These are phyloP conservation scores for Pleurotus platypus DNA, from an alignment of 768 basidiomycete genomes.

Conservation along the genomic window DNA sequence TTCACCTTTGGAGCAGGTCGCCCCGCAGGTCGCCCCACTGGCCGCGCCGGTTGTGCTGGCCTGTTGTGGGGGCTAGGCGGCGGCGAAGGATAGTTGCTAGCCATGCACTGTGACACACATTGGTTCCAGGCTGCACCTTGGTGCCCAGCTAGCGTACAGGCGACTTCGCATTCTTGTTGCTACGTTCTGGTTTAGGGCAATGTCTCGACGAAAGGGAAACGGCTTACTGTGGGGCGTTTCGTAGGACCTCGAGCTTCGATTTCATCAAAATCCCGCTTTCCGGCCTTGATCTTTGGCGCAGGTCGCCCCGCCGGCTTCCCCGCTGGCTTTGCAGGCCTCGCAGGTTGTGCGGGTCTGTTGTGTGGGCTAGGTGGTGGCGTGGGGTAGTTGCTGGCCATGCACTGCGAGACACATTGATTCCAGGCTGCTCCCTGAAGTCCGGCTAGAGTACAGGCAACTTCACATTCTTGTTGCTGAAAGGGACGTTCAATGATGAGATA, in stretches of 20 bases:
- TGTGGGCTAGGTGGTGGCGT: background rate
- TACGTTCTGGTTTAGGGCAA: background rate
- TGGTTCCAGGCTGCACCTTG: constrained; percentile 1
- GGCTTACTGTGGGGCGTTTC: background rate
- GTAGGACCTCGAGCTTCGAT: background rate
- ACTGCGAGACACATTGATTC: background rate
- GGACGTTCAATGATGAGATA: background rate
- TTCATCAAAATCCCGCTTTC: too few species aligned
- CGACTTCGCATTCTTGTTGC: constrained; percentile 8
- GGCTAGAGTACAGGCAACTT: background rate
- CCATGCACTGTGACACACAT: background rate
- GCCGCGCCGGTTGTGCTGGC: background rate
- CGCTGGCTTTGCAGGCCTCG: too few species aligned
- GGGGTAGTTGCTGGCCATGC: constrained; percentile 2
- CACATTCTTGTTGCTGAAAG: constrained; percentile 8
- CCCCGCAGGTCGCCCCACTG: too few species aligned
- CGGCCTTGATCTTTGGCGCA: background rate
- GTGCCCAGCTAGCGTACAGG: background rate
- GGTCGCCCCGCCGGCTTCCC: background rate
- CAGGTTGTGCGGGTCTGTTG: background rate
- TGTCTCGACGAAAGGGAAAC: background rate
- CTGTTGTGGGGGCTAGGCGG: background rate
- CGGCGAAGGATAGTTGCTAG: constrained; percentile 2
- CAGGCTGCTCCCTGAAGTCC: background rate
- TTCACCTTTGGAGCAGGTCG: too few species aligned